phyloP scores from a whole-genome alignment of 169 alveolate genomes.

The Plasmodium gallinaceum region DNA sequence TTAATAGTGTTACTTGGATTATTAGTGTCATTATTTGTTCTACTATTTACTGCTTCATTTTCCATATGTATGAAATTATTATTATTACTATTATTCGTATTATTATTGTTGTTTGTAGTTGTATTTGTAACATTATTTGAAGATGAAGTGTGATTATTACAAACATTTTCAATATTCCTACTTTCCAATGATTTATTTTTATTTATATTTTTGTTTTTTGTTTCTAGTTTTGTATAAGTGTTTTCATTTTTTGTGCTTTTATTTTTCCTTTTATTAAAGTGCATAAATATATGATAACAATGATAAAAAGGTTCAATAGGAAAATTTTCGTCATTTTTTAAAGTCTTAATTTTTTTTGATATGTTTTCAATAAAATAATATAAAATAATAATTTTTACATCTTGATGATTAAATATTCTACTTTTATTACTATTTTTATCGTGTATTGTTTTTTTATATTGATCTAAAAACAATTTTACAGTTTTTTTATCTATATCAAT shows the following conservation, averaged over 20 bases:
- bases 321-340: conserved; percentile 64
- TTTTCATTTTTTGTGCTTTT: conserved; percentile 42
- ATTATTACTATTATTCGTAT: background rate
- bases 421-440: conserved; percentile 77
- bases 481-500: conserved; percentile 63
- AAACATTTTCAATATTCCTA: background rate
- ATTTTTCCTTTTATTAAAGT: conserved; percentile 56
- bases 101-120: background rate
- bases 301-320: conserved; percentile 65
- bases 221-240: background rate
- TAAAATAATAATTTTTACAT: conserved; percentile 71
- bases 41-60: background rate
- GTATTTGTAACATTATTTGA: background rate
- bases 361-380: conserved; percentile 74
- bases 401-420: conserved; percentile 75
- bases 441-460: conserved; percentile 73
- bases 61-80: too few species aligned
- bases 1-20: background rate
- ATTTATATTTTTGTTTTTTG: conserved; percentile 12
- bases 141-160: conserved; percentile 2
- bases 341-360: conserved; percentile 69
- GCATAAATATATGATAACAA: conserved; percentile 70
- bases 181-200: conserved; percentile 10
- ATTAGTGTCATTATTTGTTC: conserved; percentile 1
- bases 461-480: conserved; percentile 61